Evolutionary conservation across 2,329 filamentous ascomycete genomes (phyloP), one percentile per base, ranked within the genome.

Genomic region (Chrysoporthe puriensis): DNA sequence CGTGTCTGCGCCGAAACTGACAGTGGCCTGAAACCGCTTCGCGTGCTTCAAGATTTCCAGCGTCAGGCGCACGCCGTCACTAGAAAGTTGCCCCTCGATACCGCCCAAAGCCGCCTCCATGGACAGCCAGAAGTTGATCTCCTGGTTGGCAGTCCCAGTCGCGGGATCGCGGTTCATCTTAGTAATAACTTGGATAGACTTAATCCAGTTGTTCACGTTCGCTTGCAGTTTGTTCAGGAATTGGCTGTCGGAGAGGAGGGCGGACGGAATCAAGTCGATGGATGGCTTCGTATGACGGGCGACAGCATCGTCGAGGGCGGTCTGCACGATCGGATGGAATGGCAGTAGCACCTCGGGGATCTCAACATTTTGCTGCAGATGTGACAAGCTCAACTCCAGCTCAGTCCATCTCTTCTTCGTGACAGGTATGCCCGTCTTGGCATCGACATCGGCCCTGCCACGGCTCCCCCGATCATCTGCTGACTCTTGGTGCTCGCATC

Each of bases 51-150:
- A 85, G 70, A 99, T 95, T 73, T 97, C 95, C 77, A 99, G 86
- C 0, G 96, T 98, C 74, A 99, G 81, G 73, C 89, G 85, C 26
- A 99, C 95, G 40, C 96, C 96, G 66, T 97, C 93, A 71, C 94
- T 94, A 70, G 90, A 86, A 66, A 99, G 86, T 78, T 98, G 95
- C 52, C 86, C 88, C 77, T 97, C 95, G 69, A 99, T 97, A 40
- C 91, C 91, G 77, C 97, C 94, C 71, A 99, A 81, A 4, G 94
- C 93, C 18, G 91, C 91, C 79, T 99, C 96, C 92, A 99, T 97
- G 1, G 94, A 96, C 62, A 99, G 80, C 96, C 96, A 99, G 76
- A 99, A 99, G 79, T 97, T 97, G 79, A 99, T 97, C 79, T 99
- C 96, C 78, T 98, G 96, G 66, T 93, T 95, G 43, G 96, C 96